phyloP scores from a whole-genome alignment of 192 early-diverging fungal genomes.

The Geosiphon pyriformis region DNA sequence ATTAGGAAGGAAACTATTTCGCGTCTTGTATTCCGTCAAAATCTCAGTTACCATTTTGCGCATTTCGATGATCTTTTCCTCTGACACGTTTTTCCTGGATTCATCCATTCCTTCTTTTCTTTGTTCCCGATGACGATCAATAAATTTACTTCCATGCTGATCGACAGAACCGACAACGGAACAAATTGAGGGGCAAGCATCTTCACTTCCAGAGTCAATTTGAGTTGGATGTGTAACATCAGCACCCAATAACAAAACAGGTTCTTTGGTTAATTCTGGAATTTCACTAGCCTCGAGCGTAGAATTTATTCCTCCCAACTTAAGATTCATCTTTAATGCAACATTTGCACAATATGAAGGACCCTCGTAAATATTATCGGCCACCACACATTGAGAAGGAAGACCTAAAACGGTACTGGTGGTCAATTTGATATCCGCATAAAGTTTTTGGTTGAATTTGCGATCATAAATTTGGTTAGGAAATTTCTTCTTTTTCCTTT shows the following conservation, averaged over 20 bases:
- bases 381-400: constrained; percentile 78
- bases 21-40: constrained; percentile 57
- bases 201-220: too few species aligned
- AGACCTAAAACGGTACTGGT: constrained; percentile 72
- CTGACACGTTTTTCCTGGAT: constrained; percentile 56
- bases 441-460: constrained; percentile 34
- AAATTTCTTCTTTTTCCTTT: constrained; percentile 36
- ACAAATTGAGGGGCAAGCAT: constrained; percentile 57
- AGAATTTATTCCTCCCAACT: constrained; percentile 74
- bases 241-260: constrained; percentile 77
- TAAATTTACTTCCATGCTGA: constrained; percentile 56
- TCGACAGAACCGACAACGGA: constrained; percentile 72
- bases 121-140: constrained; percentile 30
- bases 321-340: constrained; percentile 79
- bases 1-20: constrained; percentile 56
- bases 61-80: constrained; percentile 67
- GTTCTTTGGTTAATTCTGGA: constrained; percentile 51
- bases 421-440: constrained; percentile 77
- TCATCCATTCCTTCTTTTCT: constrained; percentile 42
- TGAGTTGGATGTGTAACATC: constrained; percentile 75
- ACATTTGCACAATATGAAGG: constrained; percentile 83
- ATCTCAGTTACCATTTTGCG: constrained; percentile 60
- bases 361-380: constrained; percentile 53
- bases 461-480: not conserved
- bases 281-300: constrained; percentile 30